phyloP scores from a whole-genome alignment of 2,329 filamentous ascomycete species.

The Pseudocercospora eumusae region DNA sequence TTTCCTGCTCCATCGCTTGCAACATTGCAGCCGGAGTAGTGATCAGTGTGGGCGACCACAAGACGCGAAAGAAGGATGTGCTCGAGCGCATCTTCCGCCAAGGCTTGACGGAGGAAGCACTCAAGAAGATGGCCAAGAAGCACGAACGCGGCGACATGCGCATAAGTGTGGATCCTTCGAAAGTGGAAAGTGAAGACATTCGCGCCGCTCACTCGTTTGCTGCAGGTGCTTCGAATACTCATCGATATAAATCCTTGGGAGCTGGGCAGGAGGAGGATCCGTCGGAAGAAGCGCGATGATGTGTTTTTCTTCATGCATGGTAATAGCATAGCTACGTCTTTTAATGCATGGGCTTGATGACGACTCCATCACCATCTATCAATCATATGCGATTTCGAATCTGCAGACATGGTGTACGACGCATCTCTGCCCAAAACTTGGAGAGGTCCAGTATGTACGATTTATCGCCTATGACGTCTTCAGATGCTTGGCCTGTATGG shows the following conservation, averaged over 20 bases:
- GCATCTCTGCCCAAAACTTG: no score
- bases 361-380: no score
- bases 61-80: constrained; percentile 82
- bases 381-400: no score
- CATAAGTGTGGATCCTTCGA: constrained; percentile 21
- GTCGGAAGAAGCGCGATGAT: not conserved
- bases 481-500: no score
- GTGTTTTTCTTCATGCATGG: constrained; percentile 12
- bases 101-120: constrained; percentile 68
- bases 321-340: constrained; percentile 5
- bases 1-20: constrained; percentile 73
- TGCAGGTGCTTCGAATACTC: constrained; percentile 5
- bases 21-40: constrained; percentile 76
- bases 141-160: constrained; percentile 27
- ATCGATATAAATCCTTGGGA: constrained; percentile 15
- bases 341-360: constrained; percentile 12
- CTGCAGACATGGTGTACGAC: no score
- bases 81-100: constrained; percentile 75
- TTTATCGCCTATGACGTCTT: no score
- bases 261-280: constrained; percentile 8
- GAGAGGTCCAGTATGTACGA: no score
- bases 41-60: constrained; percentile 73
- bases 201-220: constrained; percentile 15
- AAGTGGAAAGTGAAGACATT: constrained; percentile 27
- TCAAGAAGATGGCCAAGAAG: constrained; percentile 49